Percentiles rank a stretch among this genome's conserved stretches.
Conservation (phyloP, 768 basidiomycete species). For the Cantharellus cinnabarinus region DNA sequence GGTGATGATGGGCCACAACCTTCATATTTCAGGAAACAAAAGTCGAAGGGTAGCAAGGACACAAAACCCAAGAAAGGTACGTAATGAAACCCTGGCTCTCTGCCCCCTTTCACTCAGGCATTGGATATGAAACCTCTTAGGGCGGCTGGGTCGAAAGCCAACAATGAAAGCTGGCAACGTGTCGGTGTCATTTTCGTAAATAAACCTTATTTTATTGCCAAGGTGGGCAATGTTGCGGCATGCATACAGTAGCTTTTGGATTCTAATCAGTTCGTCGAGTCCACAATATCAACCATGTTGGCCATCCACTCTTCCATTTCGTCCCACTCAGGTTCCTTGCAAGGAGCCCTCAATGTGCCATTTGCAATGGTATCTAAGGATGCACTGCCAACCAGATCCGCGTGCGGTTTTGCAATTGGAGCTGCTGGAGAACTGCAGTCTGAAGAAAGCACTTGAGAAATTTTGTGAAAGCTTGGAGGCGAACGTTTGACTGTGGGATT, state of each 20-base stretch:
- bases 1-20: constrained; percentile 35
- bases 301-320: neutral
- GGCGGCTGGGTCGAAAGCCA: too few relatives aligned
- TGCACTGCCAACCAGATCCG: neutral
- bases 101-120: too few relatives aligned
- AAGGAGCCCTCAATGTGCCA: neutral
- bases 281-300: neutral
- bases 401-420: neutral
- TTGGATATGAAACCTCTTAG: too few relatives aligned
- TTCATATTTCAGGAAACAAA: constrained; percentile 13
- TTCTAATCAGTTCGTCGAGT: neutral
- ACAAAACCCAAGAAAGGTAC: too few relatives aligned
- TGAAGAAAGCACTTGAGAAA: neutral
- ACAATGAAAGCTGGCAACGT: too few relatives aligned
- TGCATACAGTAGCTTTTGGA: too few relatives aligned
- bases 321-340: neutral
- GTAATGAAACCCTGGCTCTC: too few relatives aligned
- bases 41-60: constrained; percentile 11
- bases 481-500: neutral
- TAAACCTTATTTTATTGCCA: too few relatives aligned
- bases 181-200: too few relatives aligned
- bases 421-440: neutral
- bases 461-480: neutral
- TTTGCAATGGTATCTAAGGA: neutral
- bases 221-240: too few relatives aligned